Evolutionary conservation across 2,329 filamentous ascomycete species (phyloP).

Genomic region (Penicillium sp.): DNA sequence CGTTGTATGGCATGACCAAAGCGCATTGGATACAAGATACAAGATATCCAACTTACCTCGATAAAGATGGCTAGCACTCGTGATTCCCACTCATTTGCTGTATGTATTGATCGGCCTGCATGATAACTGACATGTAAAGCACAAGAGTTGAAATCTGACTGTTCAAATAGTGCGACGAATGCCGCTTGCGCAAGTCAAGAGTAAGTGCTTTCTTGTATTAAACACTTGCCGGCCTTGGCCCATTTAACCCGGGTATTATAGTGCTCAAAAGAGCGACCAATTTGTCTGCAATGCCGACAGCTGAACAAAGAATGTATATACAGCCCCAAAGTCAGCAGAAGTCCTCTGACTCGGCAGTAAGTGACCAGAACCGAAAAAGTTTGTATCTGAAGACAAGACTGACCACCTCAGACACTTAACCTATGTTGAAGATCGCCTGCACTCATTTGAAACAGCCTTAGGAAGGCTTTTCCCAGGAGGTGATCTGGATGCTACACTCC

Average conservation of each 20-base stretch:
- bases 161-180: constrained; percentile 38
- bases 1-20: constrained; percentile 31
- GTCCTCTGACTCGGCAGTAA: constrained; percentile 43
- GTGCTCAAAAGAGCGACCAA: constrained; percentile 44
- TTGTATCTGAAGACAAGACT: constrained; percentile 7
- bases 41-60: constrained; percentile 20
- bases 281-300: constrained; percentile 40
- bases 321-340: constrained; percentile 42
- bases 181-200: constrained; percentile 40
- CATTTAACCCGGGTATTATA: constrained; percentile 15
- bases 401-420: constrained; percentile 35
- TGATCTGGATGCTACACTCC: constrained; percentile 39
- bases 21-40: constrained; percentile 27
- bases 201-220: constrained; percentile 19
- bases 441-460: constrained; percentile 38
- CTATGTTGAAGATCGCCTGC: constrained; percentile 41
- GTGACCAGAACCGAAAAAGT: constrained; percentile 6
- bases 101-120: constrained; percentile 22
- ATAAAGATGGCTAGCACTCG: constrained; percentile 41
- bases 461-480: constrained; percentile 39
- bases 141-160: background rate
- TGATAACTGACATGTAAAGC: constrained; percentile 3
- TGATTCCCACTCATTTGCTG: constrained; percentile 42
- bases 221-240: background rate
- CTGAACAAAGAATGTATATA: constrained; percentile 43